Base-by-base conservation (phyloP, 331 rosid genomes). In the Pyracantha coccinea region DNA sequence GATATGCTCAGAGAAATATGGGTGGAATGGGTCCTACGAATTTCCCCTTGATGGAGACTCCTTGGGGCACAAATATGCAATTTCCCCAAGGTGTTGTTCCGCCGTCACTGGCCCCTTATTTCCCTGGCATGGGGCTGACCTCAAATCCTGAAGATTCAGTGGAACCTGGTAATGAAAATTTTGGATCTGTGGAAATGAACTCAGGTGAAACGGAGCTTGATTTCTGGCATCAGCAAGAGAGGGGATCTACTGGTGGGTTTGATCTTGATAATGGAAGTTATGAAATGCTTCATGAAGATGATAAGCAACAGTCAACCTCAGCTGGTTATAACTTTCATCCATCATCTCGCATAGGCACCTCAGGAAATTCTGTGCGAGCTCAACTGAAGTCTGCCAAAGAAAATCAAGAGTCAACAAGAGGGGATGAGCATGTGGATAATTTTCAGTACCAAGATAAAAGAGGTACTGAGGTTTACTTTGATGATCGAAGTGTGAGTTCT, bases 181-280 rank as follows among this genome's bases (percentile, higher is more conserved):
- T 87, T 78, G 80, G 82, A 71, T 64, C 89, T 29, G 88, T 81
- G 75, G 96, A 87, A 81, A 79, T 79, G 84, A 90, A 81, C 82
- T 32, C 61, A 4, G 72, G 79, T 68, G 97, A 92, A 74, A 75
- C 82, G 68, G 96, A 90, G 75, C 81, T 80, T 57, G 97, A 90
- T 74, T 88, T 82, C 83, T 94, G 99, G 97, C 96, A 92, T 54
- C 96, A 87, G 81, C 96, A 87, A 70, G 99, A 88, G 74, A 86
- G 93, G 81, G 86, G 77, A 79, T 83, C 96, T 78, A 41, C 85
- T 69, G 86, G 79, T 71, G 92, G 88, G 75, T 74, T 84, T 87
- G 99, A 90, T 74, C 77, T 75, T 17, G 91, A 90, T 76, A 80
- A 90, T 83, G 97, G 90, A 78, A 88, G 83, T 81, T 85, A 77